Percentiles rank a stretch among this genome's conserved stretches.
Conservation (phyloP, 371 early-diverging fungal species). For the Capniomyces stellatus region DNA sequence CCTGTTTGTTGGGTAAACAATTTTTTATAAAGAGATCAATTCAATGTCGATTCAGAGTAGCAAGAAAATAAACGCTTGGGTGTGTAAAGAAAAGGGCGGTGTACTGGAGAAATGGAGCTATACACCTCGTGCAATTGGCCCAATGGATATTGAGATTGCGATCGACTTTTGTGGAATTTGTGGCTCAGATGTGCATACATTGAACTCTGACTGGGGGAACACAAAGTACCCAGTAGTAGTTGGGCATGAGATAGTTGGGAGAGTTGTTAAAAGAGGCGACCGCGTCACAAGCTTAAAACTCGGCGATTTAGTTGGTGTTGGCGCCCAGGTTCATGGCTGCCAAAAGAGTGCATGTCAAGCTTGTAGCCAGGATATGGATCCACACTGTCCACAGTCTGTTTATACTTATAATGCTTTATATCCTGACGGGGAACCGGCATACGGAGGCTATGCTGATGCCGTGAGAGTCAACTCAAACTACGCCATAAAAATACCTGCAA, state of each 20-base stretch:
- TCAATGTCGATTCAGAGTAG: too few relatives aligned
- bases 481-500: constrained; percentile 39
- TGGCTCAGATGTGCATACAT: constrained; percentile 37
- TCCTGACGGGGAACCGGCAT: constrained; percentile 32
- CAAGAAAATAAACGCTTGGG: constrained; percentile 19
- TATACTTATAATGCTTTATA: constrained; percentile 39
- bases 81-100: constrained; percentile 10
- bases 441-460: constrained; percentile 53
- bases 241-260: constrained; percentile 61
- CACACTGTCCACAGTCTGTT: constrained; percentile 17
- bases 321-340: constrained; percentile 30
- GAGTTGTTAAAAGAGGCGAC: constrained; percentile 34
- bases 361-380: constrained; percentile 16
- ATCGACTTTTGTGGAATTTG: constrained; percentile 36
- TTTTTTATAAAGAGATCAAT: too few relatives aligned
- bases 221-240: constrained; percentile 44
- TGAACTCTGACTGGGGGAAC: constrained; percentile 43
- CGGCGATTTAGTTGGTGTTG: constrained; percentile 59
- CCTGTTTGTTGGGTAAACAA: too few relatives aligned
- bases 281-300: constrained; percentile 33
- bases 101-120: constrained; percentile 18
- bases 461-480: constrained; percentile 36
- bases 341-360: constrained; percentile 6
- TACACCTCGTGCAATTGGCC: constrained; percentile 22
- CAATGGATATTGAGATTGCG: constrained; percentile 33